A percentile compares a stretch with the other conserved stretches of the same genome.
These are phyloP conservation scores for cucumber (Cucumis sativus) DNA, from an alignment of 306 rosid species.

Conservation along the genomic window Cucumber_9930_V3 NC_026657.2:11780001-11780500, in stretches of 20 bases:
- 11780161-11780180: neutral
- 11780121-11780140: neutral
- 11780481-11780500: constrained; percentile 41
- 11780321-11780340: constrained; percentile 96
- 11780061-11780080: constrained; percentile 42
- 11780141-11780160: neutral
- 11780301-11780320: constrained; percentile 86
- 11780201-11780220: neutral
- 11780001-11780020: neutral
- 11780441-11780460: constrained; percentile 92
- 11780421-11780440: constrained; percentile 83
- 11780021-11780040: neutral
- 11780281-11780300: constrained; percentile 95
- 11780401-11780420: neutral
- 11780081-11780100: constrained; percentile 62
- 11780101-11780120: constrained; percentile 44
- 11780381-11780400: neutral
- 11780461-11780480: constrained; percentile 95
- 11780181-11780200: neutral
- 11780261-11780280: constrained; percentile 93
- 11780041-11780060: neutral
- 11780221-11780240: neutral
- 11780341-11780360: neutral
- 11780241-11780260: constrained; percentile 88
- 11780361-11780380: neutral